Evolutionary conservation across 768 basidiomycete species (phyloP).

Genomic region (Chalciporus chontae): DNA sequence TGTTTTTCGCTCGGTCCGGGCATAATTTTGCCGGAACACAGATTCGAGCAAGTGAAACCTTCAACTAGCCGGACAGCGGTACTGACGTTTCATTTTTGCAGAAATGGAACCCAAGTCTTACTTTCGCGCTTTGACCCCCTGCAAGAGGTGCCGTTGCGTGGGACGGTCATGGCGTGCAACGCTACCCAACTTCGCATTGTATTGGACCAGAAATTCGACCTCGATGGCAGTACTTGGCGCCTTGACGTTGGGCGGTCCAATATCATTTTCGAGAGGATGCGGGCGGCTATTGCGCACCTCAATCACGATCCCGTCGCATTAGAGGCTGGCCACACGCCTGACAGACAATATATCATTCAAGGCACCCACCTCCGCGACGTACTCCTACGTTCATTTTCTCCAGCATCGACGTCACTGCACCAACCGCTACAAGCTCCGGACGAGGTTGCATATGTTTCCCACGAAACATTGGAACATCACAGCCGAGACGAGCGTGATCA

Average conservation of each 20-base stretch:
- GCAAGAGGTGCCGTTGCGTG: slow-evolving; percentile 48
- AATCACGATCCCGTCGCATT: slow-evolving; percentile 48
- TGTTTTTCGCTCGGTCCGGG: slow-evolving; percentile 66
- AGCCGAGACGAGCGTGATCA: slow-evolving; percentile 22
- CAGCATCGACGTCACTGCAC: slow-evolving; percentile 20
- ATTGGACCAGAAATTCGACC: slow-evolving; percentile 49
- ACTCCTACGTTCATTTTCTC: slow-evolving; percentile 56
- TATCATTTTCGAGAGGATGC: slow-evolving; percentile 66
- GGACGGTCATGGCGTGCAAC: slow-evolving; percentile 49
- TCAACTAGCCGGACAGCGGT: background rate
- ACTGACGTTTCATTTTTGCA: slow-evolving; percentile 26
- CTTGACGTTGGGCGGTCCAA: slow-evolving; percentile 71
- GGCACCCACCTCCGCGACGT: slow-evolving; percentile 75
- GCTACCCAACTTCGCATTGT: slow-evolving; percentile 53
- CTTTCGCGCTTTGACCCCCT: slow-evolving; percentile 63
- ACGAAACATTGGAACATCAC: slow-evolving; percentile 37
- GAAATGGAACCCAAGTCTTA: slow-evolving; percentile 68
- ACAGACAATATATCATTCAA: slow-evolving; percentile 52
- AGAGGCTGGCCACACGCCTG: slow-evolving; percentile 31
- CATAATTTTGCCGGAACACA: slow-evolving; percentile 56
- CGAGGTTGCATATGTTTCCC: slow-evolving; percentile 36
- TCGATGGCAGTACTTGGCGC: slow-evolving; percentile 51
- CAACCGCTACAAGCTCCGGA: slow-evolving; percentile 38
- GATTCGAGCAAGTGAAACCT: slow-evolving; percentile 57
- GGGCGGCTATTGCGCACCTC: slow-evolving; percentile 56